These are phyloP conservation scores for Leccinum subtestaceum DNA, from an alignment of 768 basidiomycete genomes.

Conservation along the genomic window DNA sequence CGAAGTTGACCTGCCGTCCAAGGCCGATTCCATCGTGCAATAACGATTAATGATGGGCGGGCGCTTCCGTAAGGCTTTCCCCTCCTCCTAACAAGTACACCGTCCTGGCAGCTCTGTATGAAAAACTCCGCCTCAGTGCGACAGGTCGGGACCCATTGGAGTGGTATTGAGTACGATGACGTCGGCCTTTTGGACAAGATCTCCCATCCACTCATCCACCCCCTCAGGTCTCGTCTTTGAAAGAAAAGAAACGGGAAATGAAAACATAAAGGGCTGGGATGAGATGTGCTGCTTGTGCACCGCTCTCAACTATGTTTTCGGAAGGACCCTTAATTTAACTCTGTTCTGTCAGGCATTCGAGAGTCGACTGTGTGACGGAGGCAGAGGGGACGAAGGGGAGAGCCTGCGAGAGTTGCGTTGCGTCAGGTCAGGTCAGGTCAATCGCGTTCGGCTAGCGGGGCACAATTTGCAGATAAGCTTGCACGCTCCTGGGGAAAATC, in stretches of 20 bases:
- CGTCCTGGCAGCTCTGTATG: background rate
- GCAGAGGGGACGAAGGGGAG: background rate
- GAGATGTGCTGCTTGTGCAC: background rate
- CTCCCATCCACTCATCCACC: background rate
- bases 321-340: background rate
- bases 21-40: background rate
- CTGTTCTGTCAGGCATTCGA: background rate
- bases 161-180: background rate
- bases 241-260: background rate
- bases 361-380: background rate
- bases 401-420: background rate
- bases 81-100: background rate
- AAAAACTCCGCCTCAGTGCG: background rate
- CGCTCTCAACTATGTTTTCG: background rate
- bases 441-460: background rate
- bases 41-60: background rate
- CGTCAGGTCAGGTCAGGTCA: background rate
- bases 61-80: background rate
- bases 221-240: background rate
- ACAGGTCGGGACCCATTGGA: background rate
- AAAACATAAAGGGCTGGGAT: background rate
- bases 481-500: background rate
- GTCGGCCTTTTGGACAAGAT: background rate
- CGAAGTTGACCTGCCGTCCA: background rate
- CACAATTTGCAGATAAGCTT: background rate